A percentile compares a stretch with the other conserved stretches of the same genome.
phyloP scores from a whole-genome alignment of 2,329 filamentous ascomycete genomes.

The Clarireedia hainanense region DNA sequence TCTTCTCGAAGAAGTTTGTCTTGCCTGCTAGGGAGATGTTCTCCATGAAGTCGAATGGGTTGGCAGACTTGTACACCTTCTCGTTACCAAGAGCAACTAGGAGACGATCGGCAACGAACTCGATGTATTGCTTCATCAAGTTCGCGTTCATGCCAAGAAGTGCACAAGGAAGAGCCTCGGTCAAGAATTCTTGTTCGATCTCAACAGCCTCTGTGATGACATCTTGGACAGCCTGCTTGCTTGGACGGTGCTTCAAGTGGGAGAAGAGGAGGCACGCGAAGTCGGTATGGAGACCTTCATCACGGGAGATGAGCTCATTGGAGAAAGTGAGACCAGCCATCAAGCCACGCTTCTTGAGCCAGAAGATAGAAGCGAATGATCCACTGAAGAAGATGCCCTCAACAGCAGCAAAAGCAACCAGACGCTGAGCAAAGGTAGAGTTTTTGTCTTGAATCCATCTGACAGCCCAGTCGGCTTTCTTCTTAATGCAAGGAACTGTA shows the following conservation, averaged over 20 bases:
- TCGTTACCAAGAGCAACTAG: constrained; percentile 87
- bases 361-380: constrained; percentile 98
- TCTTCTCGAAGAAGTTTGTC: constrained; percentile 99
- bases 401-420: constrained; percentile 93
- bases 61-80: constrained; percentile 86
- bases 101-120: constrained; percentile 96
- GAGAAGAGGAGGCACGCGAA: constrained; percentile 97
- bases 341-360: constrained; percentile 99
- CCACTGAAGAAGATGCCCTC: constrained; percentile 99
- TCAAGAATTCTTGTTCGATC: constrained; percentile 97
- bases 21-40: constrained; percentile 98
- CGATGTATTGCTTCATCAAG: constrained; percentile 99
- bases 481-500: constrained; percentile 86
- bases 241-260: constrained; percentile 88
- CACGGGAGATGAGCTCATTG: constrained; percentile 98
- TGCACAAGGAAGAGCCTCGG: constrained; percentile 84
- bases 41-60: constrained; percentile 99
- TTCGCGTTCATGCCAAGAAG: constrained; percentile 96
- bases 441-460: constrained; percentile 90
- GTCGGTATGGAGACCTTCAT: constrained; percentile 98
- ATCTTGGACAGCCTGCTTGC: constrained; percentile 69
- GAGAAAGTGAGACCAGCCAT: constrained; percentile 99
- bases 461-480: constrained; percentile 98
- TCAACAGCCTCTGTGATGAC: constrained; percentile 91
- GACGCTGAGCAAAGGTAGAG: constrained; percentile 89